Evolutionary conservation across 495 filamentous ascomycete genomes (phyloP).

Genomic region (Penicillium nucicola): DNA sequence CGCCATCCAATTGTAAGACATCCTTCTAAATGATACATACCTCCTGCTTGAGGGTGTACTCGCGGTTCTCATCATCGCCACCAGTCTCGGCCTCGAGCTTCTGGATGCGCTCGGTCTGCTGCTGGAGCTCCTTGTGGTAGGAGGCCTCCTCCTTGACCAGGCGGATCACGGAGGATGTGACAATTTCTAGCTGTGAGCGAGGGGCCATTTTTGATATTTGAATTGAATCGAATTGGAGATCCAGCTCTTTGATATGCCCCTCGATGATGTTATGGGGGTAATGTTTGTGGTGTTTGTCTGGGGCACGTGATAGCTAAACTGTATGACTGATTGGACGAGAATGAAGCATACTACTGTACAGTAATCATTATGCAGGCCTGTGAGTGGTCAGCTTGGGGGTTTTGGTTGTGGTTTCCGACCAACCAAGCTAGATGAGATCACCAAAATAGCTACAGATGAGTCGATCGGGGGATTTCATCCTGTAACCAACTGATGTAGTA

Average conservation of each 20-base stretch:
- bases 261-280: constrained; percentile 4
- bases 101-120: constrained; percentile 68
- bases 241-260: constrained; percentile 1
- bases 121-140: constrained; percentile 78
- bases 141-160: constrained; percentile 87
- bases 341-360: too few relatives aligned
- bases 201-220: constrained; percentile 56
- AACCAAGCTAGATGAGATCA: too few relatives aligned
- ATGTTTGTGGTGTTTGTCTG: constrained; percentile 1
- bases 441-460: too few relatives aligned
- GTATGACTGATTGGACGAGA: too few relatives aligned
- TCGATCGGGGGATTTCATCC: too few relatives aligned
- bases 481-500: too few relatives aligned
- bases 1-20: too few relatives aligned
- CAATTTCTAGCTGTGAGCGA: constrained; percentile 68
- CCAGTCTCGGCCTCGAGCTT: constrained; percentile 53
- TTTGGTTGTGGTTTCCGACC: too few relatives aligned
- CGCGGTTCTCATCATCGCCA: constrained; percentile 60
- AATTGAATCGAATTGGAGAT: constrained; percentile 1
- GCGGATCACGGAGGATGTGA: constrained; percentile 69
- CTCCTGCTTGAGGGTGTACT: constrained; percentile 78
- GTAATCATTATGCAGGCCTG: too few relatives aligned
- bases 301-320: too few relatives aligned
- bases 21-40: constrained; percentile 50
- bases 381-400: too few relatives aligned